These are phyloP conservation scores for Saccharum officinarum DNA, from an alignment of 176 grass and related monocot genomes.

Conservation along the genomic window DNA sequence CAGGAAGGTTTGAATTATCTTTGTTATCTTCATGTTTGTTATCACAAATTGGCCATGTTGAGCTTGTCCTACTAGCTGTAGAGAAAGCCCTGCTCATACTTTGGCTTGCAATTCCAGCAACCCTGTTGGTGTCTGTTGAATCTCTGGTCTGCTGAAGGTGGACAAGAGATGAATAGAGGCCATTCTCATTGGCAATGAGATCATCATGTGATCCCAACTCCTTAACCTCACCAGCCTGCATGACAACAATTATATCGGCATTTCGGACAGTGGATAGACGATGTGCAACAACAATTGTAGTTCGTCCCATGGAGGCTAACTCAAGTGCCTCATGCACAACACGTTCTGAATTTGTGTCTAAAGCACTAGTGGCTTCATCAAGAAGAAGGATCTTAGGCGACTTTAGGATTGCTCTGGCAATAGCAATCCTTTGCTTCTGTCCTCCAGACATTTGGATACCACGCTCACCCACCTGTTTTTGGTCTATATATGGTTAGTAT, in stretches of 20 bases:
- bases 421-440: slow-evolving; percentile 90
- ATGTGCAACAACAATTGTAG: slow-evolving; percentile 76
- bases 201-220: slow-evolving; percentile 76
- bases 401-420: slow-evolving; percentile 79
- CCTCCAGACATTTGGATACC: slow-evolving; percentile 90
- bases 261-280: slow-evolving; percentile 79
- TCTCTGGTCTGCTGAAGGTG: slow-evolving; percentile 42
- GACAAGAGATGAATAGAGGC: slow-evolving; percentile 70
- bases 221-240: slow-evolving; percentile 69
- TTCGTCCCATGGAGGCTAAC: slow-evolving; percentile 59
- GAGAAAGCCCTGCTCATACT: no score
- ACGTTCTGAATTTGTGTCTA: slow-evolving; percentile 74
- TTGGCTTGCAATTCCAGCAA: no score
- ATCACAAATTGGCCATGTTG: no score
- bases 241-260: slow-evolving; percentile 67
- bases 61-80: no score
- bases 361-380: slow-evolving; percentile 82
- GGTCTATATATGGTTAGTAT: not conserved
- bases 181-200: slow-evolving; percentile 60
- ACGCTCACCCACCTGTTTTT: slow-evolving; percentile 70
- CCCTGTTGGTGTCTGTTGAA: no score
- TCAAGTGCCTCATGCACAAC: slow-evolving; percentile 84
- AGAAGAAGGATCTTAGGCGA: slow-evolving; percentile 90
- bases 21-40: no score
- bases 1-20: no score